phyloP scores from a whole-genome alignment of 371 early-diverging fungal species.

The Conidiobolus incongruus region DNA sequence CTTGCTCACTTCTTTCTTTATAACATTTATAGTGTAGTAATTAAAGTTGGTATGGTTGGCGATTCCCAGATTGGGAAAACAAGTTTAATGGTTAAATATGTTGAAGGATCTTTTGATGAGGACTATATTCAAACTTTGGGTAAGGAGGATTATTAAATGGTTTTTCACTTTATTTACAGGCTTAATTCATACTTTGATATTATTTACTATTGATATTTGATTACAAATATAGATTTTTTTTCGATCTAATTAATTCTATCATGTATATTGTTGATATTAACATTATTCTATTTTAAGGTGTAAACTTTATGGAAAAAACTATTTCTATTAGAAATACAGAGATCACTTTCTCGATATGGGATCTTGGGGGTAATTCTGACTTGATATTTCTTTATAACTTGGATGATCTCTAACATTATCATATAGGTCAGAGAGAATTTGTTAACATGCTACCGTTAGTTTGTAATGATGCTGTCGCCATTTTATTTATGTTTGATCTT shows the following conservation, averaged over 20 bases:
- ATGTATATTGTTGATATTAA: too few relatives aligned
- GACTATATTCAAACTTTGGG: conserved; percentile 94
- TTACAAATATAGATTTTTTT: too few relatives aligned
- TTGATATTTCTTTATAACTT: neutral
- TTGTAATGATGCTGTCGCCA: conserved; percentile 85
- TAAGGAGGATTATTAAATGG: conserved; percentile 9
- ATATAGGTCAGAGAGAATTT: conserved; percentile 76
- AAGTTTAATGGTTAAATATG: conserved; percentile 93
- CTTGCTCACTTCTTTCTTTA: neutral
- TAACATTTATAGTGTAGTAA: conserved; percentile 25
- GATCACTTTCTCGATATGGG: conserved; percentile 98
- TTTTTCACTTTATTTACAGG: too few relatives aligned
- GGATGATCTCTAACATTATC: neutral
- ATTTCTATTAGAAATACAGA: conserved; percentile 71
- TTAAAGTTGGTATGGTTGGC: conserved; percentile 96
- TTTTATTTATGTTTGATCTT: conserved; percentile 90
- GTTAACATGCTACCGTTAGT: conserved; percentile 93
- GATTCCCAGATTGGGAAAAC: conserved; percentile 98
- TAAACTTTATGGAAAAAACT: conserved; percentile 97
- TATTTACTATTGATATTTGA: too few relatives aligned
- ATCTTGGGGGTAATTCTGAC: conserved; percentile 65
- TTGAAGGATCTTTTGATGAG: conserved; percentile 87
- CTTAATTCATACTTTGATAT: too few relatives aligned
- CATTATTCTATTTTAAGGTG: conserved; percentile 28
- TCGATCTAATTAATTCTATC: too few relatives aligned